Evolutionary conservation across 805 yeast genomes (phyloP), one percentile per base, ranked within the genome.

Genomic region (Ogataea minuta): DNA sequence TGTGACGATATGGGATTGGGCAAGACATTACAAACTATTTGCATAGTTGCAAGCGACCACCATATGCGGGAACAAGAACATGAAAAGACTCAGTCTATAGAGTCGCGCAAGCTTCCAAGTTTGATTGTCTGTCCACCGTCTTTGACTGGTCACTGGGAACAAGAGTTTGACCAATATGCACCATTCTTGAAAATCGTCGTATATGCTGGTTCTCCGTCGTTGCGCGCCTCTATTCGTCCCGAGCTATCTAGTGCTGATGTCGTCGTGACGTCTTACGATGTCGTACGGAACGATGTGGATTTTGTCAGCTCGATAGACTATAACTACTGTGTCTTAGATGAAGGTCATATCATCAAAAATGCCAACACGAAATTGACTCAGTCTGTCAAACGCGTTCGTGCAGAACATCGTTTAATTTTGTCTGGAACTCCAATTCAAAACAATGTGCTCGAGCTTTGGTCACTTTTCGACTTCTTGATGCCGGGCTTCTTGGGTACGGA

Each of bases 1-100:
- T 93, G 99, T 77, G 99, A 93, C 61, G 99, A 93, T 78, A 93
- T 93, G 99, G 99, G 99, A 6, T 72, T 93, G 21, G 99, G 99
- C 36, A 93, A 93, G 60, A 93, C 99, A 0, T 71, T 93, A 44
- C 99, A 93, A 63, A 90, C 99, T 0, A 90, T 93, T 56, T 93
- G 99, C 65, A 91, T 95, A 50, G 89, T 93, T 38, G 86, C 99
- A 0, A 87, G 97, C 58, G 99, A 93, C 56, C 99, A 93, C 55
- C 86, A 89, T 53, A 53, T 87, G 49, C 77, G 99, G 49, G 81
- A 78, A 9, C 84, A 84, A 50, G 83, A 81, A 48, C 85, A 71
- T 59, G 70, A 64, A 6, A 64, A 71, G 44, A 79, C 95, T 0
- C 62, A 72, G 23, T 71, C 83, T 0, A 67, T 70, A 9, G 95